phyloP scores from a whole-genome alignment of 1,284 basidiomycete genomes.

The Phylloporus sp. region DNA sequence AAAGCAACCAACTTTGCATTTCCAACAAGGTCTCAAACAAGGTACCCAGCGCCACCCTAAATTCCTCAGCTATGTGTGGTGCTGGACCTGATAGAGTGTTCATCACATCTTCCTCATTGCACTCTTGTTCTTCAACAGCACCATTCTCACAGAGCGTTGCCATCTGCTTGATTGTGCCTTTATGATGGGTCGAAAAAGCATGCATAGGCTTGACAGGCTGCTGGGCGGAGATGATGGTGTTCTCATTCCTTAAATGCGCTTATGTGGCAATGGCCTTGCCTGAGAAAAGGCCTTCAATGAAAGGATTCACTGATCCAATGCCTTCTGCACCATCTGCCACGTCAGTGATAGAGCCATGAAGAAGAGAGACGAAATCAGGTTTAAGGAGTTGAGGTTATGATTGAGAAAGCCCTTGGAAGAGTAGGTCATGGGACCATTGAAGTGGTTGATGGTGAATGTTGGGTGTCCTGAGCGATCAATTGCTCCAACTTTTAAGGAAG shows the following conservation, averaged over 20 bases:
- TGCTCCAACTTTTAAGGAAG: slow-evolving; percentile 70
- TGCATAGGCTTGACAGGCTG: slow-evolving; percentile 83
- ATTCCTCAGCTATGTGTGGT: slow-evolving; percentile 87
- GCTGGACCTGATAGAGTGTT: slow-evolving; percentile 41
- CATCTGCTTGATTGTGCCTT: slow-evolving; percentile 76
- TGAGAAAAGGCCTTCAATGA: slow-evolving; percentile 90
- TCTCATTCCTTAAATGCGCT: slow-evolving; percentile 81
- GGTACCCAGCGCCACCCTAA: slow-evolving; percentile 81
- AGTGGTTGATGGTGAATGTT: slow-evolving; percentile 92
- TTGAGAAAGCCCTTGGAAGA: slow-evolving; percentile 75
- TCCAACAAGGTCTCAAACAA: slow-evolving; percentile 91
- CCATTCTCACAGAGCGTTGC: slow-evolving; percentile 39
- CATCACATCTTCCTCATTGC: slow-evolving; percentile 53
- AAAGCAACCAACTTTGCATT: slow-evolving; percentile 90
- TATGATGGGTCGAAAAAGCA: slow-evolving; percentile 62
- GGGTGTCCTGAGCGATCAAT: too few species aligned
- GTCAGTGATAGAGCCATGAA: too few species aligned
- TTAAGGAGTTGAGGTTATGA: slow-evolving; percentile 87
- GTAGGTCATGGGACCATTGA: slow-evolving; percentile 79
- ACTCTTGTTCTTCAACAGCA: slow-evolving; percentile 67
- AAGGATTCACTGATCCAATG: slow-evolving; percentile 76
- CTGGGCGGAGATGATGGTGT: slow-evolving; percentile 92
- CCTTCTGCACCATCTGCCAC: too few species aligned
- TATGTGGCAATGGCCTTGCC: slow-evolving; percentile 86
- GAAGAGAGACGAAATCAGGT: slow-evolving; percentile 80